Conservation (phyloP, 805 yeast genomes). For the Candida nemodendra region DNA sequence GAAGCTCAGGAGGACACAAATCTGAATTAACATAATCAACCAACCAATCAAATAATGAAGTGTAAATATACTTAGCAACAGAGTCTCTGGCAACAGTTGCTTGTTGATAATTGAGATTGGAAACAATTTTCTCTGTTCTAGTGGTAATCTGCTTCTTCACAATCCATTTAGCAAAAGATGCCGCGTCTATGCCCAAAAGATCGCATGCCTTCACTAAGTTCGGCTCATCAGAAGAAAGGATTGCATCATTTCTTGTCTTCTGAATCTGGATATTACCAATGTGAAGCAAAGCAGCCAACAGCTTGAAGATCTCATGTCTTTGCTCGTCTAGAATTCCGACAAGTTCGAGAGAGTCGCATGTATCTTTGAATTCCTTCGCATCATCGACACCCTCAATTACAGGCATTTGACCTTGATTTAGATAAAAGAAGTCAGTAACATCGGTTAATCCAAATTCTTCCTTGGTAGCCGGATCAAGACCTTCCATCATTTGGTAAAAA, state of each 20-base stretch:
- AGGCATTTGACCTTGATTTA: conserved; percentile 83
- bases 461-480: conserved; percentile 58
- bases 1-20: conserved; percentile 72
- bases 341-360: conserved; percentile 71
- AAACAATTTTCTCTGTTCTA: conserved; percentile 87
- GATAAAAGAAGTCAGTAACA: conserved; percentile 71
- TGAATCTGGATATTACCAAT: conserved; percentile 89
- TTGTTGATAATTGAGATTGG: conserved; percentile 78
- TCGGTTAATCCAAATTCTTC: conserved; percentile 56
- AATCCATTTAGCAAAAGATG: conserved; percentile 81
- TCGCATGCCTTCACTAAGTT: conserved; percentile 79
- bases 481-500: conserved; percentile 84
- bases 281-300: conserved; percentile 86
- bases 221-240: conserved; percentile 82
- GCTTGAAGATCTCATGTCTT: conserved; percentile 69
- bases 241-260: conserved; percentile 82
- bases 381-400: conserved; percentile 79
- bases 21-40: conserved; percentile 81
- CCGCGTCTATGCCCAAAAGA: conserved; percentile 75
- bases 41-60: conserved; percentile 93
- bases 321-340: conserved; percentile 66
- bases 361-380: conserved; percentile 68
- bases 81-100: conserved; percentile 93
- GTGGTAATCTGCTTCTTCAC: conserved; percentile 89
- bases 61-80: conserved; percentile 91